Conservation (phyloP, 176 grass and related monocot species). For the Musa troglodytarum region DNA sequence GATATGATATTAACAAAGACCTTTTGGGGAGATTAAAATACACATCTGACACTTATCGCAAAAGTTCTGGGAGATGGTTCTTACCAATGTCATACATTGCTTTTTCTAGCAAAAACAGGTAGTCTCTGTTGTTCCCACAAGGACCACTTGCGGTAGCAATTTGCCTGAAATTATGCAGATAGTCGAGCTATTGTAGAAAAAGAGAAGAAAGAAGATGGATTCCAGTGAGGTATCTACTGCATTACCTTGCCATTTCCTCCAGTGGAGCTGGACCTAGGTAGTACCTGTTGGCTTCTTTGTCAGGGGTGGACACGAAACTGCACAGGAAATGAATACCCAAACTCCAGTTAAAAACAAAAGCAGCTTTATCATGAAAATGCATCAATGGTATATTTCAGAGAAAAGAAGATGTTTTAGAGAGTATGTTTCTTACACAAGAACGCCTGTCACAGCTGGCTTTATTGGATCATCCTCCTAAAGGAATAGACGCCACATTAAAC, state of each 20-base stretch:
- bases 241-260: conserved; percentile 80
- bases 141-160: conserved; percentile 85
- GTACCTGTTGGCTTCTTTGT: conserved; percentile 74
- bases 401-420: neutral
- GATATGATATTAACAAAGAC: too few species aligned
- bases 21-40: too few species aligned
- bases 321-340: neutral
- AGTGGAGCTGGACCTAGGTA: conserved; percentile 87
- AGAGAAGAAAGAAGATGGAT: neutral
- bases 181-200: conserved; percentile 1
- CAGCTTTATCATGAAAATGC: conserved; percentile 5
- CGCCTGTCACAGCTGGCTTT: conserved; percentile 41
- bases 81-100: conserved; percentile 76
- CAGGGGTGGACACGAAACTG: conserved; percentile 77
- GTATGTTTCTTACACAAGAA: conserved; percentile 56
- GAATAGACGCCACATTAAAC: neutral
- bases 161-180: conserved; percentile 46
- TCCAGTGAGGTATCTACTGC: neutral
- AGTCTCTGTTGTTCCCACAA: conserved; percentile 79
- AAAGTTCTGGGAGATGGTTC: neutral
- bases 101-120: conserved; percentile 88
- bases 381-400: neutral
- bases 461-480: conserved; percentile 56
- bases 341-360: neutral
- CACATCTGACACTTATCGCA: neutral